Percentiles rank a stretch among this genome's conserved stretches.
phyloP scores from a whole-genome alignment of 352 stramenopile genomes.

The Peronospora belbahrii region DNA sequence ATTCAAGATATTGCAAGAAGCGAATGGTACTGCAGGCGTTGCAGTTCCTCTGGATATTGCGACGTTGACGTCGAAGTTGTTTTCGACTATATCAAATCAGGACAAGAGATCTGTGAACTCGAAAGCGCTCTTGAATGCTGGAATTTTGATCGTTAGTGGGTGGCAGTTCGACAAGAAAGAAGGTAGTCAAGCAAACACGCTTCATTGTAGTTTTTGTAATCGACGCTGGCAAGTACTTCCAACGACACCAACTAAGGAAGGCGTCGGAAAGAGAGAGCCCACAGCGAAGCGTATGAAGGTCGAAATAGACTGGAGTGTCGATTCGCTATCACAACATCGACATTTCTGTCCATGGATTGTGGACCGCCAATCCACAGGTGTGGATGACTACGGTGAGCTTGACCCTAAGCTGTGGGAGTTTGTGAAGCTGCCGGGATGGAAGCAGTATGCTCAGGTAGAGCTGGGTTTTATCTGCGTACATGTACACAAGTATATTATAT shows the following conservation, averaged over 20 bases:
- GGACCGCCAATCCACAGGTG: conserved; percentile 7
- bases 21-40: neutral
- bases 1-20: conserved; percentile 15
- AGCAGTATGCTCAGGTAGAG: conserved; percentile 35
- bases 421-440: conserved; percentile 27
- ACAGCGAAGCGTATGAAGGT: conserved; percentile 31
- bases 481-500: neutral
- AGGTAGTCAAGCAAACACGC: neutral
- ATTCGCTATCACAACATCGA: conserved; percentile 33
- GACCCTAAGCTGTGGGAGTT: conserved; percentile 20
- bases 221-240: conserved; percentile 23
- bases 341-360: conserved; percentile 58
- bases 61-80: conserved; percentile 10
- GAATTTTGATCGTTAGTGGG: conserved; percentile 30
- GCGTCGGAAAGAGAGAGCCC: conserved; percentile 6
- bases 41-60: neutral
- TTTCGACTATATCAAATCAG: conserved; percentile 5
- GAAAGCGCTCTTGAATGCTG: conserved; percentile 20
- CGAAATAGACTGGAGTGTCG: neutral
- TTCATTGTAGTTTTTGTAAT: conserved; percentile 41
- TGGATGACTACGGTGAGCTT: conserved; percentile 18
- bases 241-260: neutral
- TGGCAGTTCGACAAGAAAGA: conserved; percentile 29
- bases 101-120: conserved; percentile 3
- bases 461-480: neutral